Evolutionary conservation across 106 monocot species (phyloP), one percentile per base, ranked within the genome.

Genomic region (Cymbidium sinense): DNA sequence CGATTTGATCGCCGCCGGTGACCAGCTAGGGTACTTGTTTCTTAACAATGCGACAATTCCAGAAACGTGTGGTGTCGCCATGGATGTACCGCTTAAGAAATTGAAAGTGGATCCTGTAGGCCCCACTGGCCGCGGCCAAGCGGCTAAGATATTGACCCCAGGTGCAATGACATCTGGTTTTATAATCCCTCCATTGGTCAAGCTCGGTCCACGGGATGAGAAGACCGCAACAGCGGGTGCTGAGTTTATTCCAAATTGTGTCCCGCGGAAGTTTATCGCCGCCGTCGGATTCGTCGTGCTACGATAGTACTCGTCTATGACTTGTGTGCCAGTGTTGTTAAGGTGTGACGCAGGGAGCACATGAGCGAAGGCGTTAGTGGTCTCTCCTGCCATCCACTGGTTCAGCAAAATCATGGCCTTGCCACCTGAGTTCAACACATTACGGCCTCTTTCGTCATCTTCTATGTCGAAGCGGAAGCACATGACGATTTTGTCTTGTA

Each of bases 121-220:
- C 37, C 82, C 86, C 2, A 76, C 82, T 11, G 79, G 44, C 9
- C 64, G 31, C 4, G 81, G 76, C 84, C 87, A 81, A 0, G 77
- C 87, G 5, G 84, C 81, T 0, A 87, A 82, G 33, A 87, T 84
- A 78, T 87, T 87, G 52, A 87, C 87, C 33, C 87, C 84, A 0
- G 84, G 87, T 6, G 84, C 87, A 55, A 86, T 80, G 8, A 86
- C 29, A 29, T 86, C 86, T 1, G 86, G 86, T 77, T 86, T 86
- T 10, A 86, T 69, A 43, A 86, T 81, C 28, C 78, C 84, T 29
- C 76, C 82, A 34, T 84, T 87, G 23, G 75, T 5, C 4, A 31
- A 10, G 79, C 81, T 87, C 44, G 84, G 84, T 41, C 87, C 87
- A 0, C 82, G 73, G 3, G 87, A 87, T 4, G 84, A 87, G 30